Evolutionary conservation across 768 basidiomycete genomes (phyloP).

Genomic region (Tricholoma sp.): DNA sequence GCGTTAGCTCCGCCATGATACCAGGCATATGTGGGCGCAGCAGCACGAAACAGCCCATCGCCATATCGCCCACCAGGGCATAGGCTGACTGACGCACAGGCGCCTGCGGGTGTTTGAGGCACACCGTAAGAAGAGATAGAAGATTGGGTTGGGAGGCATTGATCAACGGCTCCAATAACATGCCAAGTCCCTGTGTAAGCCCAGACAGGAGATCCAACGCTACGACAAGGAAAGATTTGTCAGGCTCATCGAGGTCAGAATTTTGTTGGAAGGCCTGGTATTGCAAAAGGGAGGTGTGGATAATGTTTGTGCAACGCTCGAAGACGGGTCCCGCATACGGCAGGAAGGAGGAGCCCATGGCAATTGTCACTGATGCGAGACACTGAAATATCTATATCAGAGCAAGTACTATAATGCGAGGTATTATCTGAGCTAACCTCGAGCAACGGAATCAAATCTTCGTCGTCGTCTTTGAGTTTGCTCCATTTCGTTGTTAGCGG

Average conservation of each 20-base stretch:
- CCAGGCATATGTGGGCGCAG: conserved; percentile 82
- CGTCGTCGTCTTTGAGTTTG: conserved; percentile 86
- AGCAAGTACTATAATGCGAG: background rate
- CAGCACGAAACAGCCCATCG: conserved; percentile 89
- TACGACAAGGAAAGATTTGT: conserved; percentile 95
- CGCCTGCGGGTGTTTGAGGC: conserved; percentile 93
- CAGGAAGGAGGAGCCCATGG: conserved; percentile 84
- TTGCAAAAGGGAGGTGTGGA: conserved; percentile 74
- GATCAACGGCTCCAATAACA: conserved; percentile 71
- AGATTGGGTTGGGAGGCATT: conserved; percentile 67
- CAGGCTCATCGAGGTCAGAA: conserved; percentile 90
- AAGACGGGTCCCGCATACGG: conserved; percentile 90
- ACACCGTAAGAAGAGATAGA: conserved; percentile 76
- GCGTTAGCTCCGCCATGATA: conserved; percentile 86
- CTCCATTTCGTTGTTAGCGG: conserved; percentile 87
- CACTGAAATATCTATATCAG: conserved; percentile 49
- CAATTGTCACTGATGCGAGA: conserved; percentile 94
- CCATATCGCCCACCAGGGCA: conserved; percentile 97
- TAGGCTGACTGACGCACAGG: conserved; percentile 95
- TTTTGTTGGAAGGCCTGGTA: conserved; percentile 89
- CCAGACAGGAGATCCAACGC: conserved; percentile 96
- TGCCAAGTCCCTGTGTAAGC: conserved; percentile 88
- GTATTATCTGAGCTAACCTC: conserved; percentile 56
- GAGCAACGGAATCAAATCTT: conserved; percentile 88
- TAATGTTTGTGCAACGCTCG: conserved; percentile 83